Evolutionary conservation across 208 protist species (phyloP), one percentile per base, ranked within the genome.

Genomic region (Leishmania amazonensis): DNA sequence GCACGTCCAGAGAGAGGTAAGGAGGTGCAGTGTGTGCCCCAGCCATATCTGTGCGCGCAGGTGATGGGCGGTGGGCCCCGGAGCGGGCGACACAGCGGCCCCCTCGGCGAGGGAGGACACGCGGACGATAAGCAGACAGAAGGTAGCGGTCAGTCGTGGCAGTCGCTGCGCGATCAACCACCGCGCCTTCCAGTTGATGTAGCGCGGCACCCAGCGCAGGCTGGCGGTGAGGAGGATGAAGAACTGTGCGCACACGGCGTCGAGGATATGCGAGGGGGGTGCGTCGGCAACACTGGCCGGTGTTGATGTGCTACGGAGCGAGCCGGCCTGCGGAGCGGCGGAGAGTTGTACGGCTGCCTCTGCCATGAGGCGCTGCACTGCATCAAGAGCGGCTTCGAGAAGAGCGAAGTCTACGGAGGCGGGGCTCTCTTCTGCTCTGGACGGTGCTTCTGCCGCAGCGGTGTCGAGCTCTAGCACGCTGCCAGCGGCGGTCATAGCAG

Each of bases 121-220:
- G 17, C 76, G 75, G 62, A 80, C 49, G n/a, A 93, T 57, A 40
- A 92, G 54, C 72, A 78, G 81, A 31, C 88, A 54, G 78, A 92
- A 83, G n/a, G 85, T 83, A 13, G 86, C 75, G 62, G 84, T 86
- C 24, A 96, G 77, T 4, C 76, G 62, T 19, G 93, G 90, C 72
- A 96, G 80, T 8, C 87, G 87, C 57, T 89, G 79, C 65, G 86
- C 85, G 21, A 90, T 80, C n/a, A 91, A 77, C 90, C 90, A 96
- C 49, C 93, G 87, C 42, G 89, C 87, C 79, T 89, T 93, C 93
- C 93, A 96, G 57, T 81, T 81, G 1, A 87, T 76, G 68, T 89
- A 86, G n/a, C 83, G 77, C 53, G 85, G 83, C 68, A 89, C 83
- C 75, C 84, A 87, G 28, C 87, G 76, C 79, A 94, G 83, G 75